These are phyloP conservation scores for Emiliania huxleyi DNA, from an alignment of 78 protist genomes.

Conservation along the genomic window DNA sequence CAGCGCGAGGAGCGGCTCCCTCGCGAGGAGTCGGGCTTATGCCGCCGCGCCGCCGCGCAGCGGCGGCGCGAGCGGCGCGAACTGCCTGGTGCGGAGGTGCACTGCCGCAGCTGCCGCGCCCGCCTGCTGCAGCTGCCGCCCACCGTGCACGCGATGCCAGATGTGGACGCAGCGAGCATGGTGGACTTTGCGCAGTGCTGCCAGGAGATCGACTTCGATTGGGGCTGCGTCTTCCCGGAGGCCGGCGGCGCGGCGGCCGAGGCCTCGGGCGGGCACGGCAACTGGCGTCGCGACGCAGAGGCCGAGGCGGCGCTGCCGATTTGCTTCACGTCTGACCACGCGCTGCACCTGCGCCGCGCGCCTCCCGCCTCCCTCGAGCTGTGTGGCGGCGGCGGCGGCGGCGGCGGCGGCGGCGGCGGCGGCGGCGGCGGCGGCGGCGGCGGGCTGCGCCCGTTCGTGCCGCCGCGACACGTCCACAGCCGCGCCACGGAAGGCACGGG, in stretches of 20 bases:
- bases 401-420: no score
- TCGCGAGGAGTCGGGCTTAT: background rate
- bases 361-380: no score
- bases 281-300: no score
- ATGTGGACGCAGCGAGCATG: background rate
- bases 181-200: background rate
- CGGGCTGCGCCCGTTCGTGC: no score
- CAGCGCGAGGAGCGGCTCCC: background rate
- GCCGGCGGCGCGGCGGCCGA: background rate
- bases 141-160: background rate
- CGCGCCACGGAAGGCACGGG: no score
- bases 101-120: background rate
- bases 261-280: background rate
- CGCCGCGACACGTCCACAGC: no score
- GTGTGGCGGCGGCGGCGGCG: no score
- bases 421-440: no score
- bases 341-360: background rate
- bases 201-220: background rate
- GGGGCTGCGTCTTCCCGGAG: slow-evolving; percentile 4
- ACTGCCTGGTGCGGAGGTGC: background rate
- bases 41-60: background rate
- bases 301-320: no score
- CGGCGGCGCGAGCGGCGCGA: background rate
- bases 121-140: no score
- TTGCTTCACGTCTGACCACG: background rate